Percentiles rank a stretch among this genome's conserved stretches.
These are phyloP conservation scores for Phytophthora syringae DNA, from an alignment of 352 stramenopile genomes.

Conservation along the genomic window DNA sequence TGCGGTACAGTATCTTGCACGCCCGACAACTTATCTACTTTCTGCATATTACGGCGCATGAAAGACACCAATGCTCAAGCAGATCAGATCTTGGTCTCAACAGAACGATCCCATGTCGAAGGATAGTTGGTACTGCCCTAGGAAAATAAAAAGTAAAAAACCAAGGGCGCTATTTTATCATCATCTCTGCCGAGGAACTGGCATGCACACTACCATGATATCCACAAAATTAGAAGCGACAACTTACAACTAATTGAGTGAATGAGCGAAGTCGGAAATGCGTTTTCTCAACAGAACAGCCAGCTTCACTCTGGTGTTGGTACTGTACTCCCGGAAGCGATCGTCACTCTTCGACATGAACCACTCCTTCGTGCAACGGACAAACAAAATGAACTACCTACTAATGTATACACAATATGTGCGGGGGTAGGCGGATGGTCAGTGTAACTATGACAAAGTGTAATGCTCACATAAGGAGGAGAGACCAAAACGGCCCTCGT, in stretches of 20 bases:
- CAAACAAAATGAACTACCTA: neutral
- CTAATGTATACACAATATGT: constrained; percentile 11
- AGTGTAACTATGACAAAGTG: constrained; percentile 82
- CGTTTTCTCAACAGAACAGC: constrained; percentile 31
- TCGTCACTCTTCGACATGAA: constrained; percentile 16
- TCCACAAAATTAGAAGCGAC: neutral
- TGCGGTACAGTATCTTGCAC: no score
- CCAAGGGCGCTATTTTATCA: neutral
- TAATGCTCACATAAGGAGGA: constrained; percentile 61
- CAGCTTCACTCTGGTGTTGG: constrained; percentile 14
- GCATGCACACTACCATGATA: no score
- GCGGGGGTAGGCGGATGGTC: constrained; percentile 54
- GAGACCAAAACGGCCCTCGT: constrained; percentile 53
- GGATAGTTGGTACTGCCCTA: constrained; percentile 36
- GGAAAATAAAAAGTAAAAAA: constrained; percentile 4
- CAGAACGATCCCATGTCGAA: constrained; percentile 27
- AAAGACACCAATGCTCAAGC: neutral
- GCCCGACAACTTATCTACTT: no score
- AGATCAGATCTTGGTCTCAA: constrained; percentile 33
- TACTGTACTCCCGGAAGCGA: constrained; percentile 19
- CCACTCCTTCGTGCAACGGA: neutral
- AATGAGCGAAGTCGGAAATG: constrained; percentile 13
- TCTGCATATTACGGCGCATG: neutral
- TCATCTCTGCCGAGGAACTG: constrained; percentile 18
- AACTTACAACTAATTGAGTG: neutral